Conservation (phyloP, 2,329 filamentous ascomycete genomes). For the Colletotrichum aenigma region DNA sequence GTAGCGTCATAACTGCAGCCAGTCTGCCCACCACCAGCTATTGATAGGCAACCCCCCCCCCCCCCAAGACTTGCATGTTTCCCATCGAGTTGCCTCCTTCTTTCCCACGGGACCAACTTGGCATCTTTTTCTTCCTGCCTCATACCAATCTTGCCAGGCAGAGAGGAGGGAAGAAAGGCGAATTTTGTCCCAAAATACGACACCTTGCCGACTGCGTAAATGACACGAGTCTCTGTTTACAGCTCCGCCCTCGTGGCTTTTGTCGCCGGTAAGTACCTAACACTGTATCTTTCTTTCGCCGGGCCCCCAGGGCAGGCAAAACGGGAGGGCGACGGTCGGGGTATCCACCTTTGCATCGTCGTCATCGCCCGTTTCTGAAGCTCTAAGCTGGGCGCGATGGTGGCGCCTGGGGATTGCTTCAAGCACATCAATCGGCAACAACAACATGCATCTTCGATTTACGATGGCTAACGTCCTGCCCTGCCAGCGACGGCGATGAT, state of each 20-base stretch:
- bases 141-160: conserved; percentile 2
- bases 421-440: background rate
- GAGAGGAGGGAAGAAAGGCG: background rate
- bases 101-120: background rate
- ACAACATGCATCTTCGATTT: background rate
- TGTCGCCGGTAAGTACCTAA: conserved; percentile 42
- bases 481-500: conserved; percentile 71
- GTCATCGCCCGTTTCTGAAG: background rate
- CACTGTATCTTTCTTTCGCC: background rate
- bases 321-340: background rate
- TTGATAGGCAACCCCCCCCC: background rate
- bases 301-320: background rate
- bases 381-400: background rate
- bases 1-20: conserved; percentile 19
- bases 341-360: conserved; percentile 16
- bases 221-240: conserved; percentile 51
- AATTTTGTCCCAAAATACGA: background rate
- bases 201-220: conserved; percentile 22
- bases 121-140: background rate
- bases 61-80: background rate
- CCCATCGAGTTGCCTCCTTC: background rate
- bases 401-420: background rate
- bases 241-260: conserved; percentile 45
- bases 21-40: conserved; percentile 10
- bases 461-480: conserved; percentile 31